Evolutionary conservation across 441 rosid species (phyloP).

Genomic region (Syzygium syzygioides): DNA sequence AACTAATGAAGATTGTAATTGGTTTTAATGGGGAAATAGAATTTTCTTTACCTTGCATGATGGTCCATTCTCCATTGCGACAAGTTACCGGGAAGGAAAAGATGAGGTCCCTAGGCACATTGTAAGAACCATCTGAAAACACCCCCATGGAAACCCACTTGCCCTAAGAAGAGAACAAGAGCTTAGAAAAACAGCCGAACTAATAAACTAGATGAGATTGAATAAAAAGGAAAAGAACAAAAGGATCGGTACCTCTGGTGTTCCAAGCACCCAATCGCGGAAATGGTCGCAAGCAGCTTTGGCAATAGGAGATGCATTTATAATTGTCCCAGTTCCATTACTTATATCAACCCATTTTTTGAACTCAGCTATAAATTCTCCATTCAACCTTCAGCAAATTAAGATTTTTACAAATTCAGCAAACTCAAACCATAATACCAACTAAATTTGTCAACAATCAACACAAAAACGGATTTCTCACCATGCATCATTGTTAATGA

Average conservation of each 20-base stretch:
- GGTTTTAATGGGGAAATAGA: neutral
- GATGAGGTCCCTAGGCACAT: conserved; percentile 80
- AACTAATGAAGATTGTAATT: neutral
- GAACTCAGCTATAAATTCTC: conserved; percentile 69
- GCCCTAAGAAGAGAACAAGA: conserved; percentile 30
- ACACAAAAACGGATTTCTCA: conserved; percentile 2
- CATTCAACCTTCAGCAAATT: conserved; percentile 49
- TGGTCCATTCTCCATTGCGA: conserved; percentile 72
- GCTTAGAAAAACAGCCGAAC: neutral
- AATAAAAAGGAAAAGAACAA: neutral
- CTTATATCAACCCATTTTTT: conserved; percentile 95
- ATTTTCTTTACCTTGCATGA: conserved; percentile 61
- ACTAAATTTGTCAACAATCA: neutral
- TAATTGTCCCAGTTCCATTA: conserved; percentile 75
- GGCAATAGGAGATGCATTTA: conserved; percentile 88
- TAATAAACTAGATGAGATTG: neutral
- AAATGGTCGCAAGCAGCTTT: conserved; percentile 94
- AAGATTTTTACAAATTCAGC: neutral
- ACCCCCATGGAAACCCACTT: conserved; percentile 92
- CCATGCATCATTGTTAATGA: conserved; percentile 69
- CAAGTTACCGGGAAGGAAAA: conserved; percentile 90
- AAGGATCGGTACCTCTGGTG: conserved; percentile 57
- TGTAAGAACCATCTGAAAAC: conserved; percentile 88
- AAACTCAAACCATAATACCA: neutral
- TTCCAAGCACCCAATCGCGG: conserved; percentile 95